Conservation (phyloP, 345 rosid species). For the Clarkia xantiana region DNA sequence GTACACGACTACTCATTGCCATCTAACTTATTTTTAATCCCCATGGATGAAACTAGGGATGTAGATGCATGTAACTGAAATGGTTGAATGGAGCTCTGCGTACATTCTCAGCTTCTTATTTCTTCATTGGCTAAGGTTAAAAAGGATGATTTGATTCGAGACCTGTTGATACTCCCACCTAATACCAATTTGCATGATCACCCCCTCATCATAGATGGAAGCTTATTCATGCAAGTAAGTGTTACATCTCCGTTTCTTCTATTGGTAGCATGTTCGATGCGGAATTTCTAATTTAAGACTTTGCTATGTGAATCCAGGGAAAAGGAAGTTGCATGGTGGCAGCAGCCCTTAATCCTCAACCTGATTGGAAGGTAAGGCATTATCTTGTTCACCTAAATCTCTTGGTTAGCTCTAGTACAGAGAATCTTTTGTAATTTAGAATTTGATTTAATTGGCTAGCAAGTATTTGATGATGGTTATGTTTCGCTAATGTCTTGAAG, state of each 20-base stretch:
- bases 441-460: not conserved
- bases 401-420: not conserved
- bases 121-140: constrained; percentile 29
- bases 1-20: constrained; percentile 20
- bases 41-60: too few relatives aligned
- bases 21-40: too few relatives aligned
- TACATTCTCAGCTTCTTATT: not conserved
- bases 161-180: constrained; percentile 66
- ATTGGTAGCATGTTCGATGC: too few relatives aligned
- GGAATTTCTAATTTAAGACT: not conserved
- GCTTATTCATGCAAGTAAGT: constrained; percentile 63
- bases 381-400: not conserved
- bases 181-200: constrained; percentile 75
- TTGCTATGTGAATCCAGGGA: constrained; percentile 32
- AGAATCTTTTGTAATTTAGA: not conserved
- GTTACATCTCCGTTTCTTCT: not conserved
- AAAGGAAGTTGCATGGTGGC: constrained; percentile 97
- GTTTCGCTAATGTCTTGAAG: constrained; percentile 21
- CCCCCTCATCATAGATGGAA: constrained; percentile 59
- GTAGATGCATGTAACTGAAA: too few relatives aligned
- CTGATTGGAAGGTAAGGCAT: constrained; percentile 64
- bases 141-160: constrained; percentile 57
- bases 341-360: constrained; percentile 58
- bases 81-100: too few relatives aligned
- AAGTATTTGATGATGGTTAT: not conserved